These are phyloP conservation scores for Ceratocystis smalleyi DNA, from an alignment of 2,329 filamentous ascomycete species.

Conservation along the genomic window DNA sequence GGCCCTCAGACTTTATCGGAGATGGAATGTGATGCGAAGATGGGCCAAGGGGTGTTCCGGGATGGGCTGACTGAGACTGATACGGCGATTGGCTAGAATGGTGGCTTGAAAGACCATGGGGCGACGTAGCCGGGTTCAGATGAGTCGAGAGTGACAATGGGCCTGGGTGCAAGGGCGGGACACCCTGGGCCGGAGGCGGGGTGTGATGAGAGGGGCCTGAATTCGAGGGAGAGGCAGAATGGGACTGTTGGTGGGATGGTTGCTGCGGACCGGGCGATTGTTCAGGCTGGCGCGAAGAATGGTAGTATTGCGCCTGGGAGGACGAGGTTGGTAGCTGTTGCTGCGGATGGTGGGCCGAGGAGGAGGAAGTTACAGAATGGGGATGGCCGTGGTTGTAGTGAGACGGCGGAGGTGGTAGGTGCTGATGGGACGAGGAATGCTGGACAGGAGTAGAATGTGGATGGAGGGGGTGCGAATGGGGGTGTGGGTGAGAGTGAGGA, in stretches of 20 bases:
- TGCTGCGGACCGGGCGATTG: not conserved
- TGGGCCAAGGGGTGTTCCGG: slow-evolving; percentile 18
- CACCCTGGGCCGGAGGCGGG: not conserved
- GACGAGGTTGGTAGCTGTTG: slow-evolving; percentile 7
- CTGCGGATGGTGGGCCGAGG: not conserved
- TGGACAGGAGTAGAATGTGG: slow-evolving; percentile 16
- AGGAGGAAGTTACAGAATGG: not conserved
- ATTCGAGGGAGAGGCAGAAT: not conserved
- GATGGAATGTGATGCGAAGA: not conserved
- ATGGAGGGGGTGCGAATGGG: slow-evolving; percentile 19
- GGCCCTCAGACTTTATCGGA: slow-evolving; percentile 5
- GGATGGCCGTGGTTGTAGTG: slow-evolving; percentile 1
- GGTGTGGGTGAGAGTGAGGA: slow-evolving; percentile 9
- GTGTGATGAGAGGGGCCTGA: not conserved
- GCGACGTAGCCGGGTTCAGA: not conserved
- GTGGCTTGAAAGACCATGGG: not conserved
- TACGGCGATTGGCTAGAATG: slow-evolving; percentile 16
- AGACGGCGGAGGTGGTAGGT: slow-evolving; percentile 22
- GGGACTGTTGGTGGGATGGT: not conserved
- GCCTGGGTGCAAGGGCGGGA: not conserved
- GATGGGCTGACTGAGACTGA: slow-evolving; percentile 20
- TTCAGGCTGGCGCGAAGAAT: not conserved
- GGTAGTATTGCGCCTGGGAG: slow-evolving; percentile 17
- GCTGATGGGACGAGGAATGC: slow-evolving; percentile 17
- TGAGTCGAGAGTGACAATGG: slow-evolving; percentile 11